Evolutionary conservation across 495 filamentous ascomycete species (phyloP), one percentile per base, ranked within the genome.

Genomic region (Clohesyomyces aquaticus): DNA sequence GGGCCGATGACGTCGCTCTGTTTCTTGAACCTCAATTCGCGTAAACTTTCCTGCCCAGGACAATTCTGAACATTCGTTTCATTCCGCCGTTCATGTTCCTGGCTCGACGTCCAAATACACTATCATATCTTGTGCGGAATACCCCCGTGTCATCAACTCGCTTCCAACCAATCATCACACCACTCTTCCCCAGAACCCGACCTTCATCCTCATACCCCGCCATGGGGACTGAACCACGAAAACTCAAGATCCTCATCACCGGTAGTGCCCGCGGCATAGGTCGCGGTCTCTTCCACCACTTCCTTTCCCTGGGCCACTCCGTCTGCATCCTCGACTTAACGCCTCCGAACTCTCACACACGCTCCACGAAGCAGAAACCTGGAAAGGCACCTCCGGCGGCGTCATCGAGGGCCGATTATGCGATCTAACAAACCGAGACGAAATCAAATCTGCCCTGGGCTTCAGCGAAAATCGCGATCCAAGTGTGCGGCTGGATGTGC

Each of bases 221-320:
- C n/a, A n/a, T n/a, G n/a, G n/a, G n/a, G n/a, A n/a, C n/a, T n/a
- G n/a, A n/a, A n/a, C n/a, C n/a, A n/a, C n/a, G n/a, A n/a, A n/a
- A n/a, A n/a, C 57, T 60, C 57, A 66, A 69, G 25, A 65, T 63
- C 41, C 60, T 73, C 57, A 63, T 73, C 58, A 73, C 68, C 10
- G 70, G 71, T 51, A 67, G 66, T 27, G 70, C 57, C n/a, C 64
- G 71, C 0, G 72, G 72, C 32, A 70, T 74, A 29, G 72, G 72
- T 25, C 67, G 70, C 12, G 69, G 70, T 28, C 60, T 74, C 22
- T 55, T 54, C 47, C 66, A 67, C 2, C 68, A 68, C 12, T 64
- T 73, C 43, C 52, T 74, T 12, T 12, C 53, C 23, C 32, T 64
- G 21, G 71, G 72, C 23, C 65, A 74, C 50, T 32, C 48, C 4